phyloP scores from a whole-genome alignment of 2,329 filamentous ascomycete genomes.

The Fusarium torulosum region DNA sequence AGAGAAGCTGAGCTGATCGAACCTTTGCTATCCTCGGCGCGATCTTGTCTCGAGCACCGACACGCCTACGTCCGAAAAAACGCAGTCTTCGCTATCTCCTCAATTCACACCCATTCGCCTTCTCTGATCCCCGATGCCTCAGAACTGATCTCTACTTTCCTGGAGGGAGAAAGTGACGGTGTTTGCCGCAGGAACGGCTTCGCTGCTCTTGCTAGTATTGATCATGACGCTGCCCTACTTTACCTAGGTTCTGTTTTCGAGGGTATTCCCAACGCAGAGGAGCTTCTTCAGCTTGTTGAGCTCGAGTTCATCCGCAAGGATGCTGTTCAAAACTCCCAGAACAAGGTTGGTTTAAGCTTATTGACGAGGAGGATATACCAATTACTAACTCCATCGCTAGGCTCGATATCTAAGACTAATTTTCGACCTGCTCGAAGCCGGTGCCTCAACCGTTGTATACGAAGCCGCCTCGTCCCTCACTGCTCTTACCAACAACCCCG shows the following conservation, averaged over 20 bases:
- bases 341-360: slow-evolving; percentile 75
- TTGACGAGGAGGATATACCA: slow-evolving; percentile 10
- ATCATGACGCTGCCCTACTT: slow-evolving; percentile 89
- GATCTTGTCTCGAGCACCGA: slow-evolving; percentile 92
- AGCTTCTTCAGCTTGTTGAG: slow-evolving; percentile 91
- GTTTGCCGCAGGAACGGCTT: slow-evolving; percentile 99
- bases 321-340: slow-evolving; percentile 91
- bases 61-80: slow-evolving; percentile 99
- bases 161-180: slow-evolving; percentile 89
- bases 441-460: slow-evolving; percentile 94
- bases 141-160: slow-evolving; percentile 89
- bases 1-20: slow-evolving; percentile 96
- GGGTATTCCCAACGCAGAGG: slow-evolving; percentile 92
- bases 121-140: slow-evolving; percentile 94
- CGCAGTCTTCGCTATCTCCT: slow-evolving; percentile 92
- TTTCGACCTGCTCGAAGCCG: slow-evolving; percentile 94
- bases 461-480: slow-evolving; percentile 97
- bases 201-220: slow-evolving; percentile 88
- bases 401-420: slow-evolving; percentile 93
- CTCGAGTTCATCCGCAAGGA: slow-evolving; percentile 98
- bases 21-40: slow-evolving; percentile 90
- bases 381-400: slow-evolving; percentile 58
- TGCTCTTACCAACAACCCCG: slow-evolving; percentile 93
- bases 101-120: slow-evolving; percentile 91
- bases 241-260: slow-evolving; percentile 93